A percentile compares a stretch with the other conserved stretches of the same genome.
These are phyloP conservation scores for Zopfochytrium polystomum DNA, from an alignment of 371 early-diverging fungal genomes.

Conservation along the genomic window DNA sequence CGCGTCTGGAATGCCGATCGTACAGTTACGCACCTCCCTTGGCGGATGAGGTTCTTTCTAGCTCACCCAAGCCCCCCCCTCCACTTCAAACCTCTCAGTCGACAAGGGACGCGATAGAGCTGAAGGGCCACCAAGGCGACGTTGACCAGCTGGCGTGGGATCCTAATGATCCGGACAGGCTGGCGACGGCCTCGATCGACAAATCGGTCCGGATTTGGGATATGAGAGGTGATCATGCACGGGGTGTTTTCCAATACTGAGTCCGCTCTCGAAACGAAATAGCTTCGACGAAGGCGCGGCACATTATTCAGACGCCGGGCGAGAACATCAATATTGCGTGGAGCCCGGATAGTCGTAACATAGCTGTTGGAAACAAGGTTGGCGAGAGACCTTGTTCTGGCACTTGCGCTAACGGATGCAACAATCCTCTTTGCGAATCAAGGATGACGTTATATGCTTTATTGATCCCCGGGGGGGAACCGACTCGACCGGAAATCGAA, in stretches of 20 bases:
- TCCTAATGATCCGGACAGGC: slow-evolving; percentile 67
- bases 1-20: slow-evolving; percentile 31
- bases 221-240: slow-evolving; percentile 57
- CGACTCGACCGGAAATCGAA: slow-evolving; percentile 27
- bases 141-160: slow-evolving; percentile 84
- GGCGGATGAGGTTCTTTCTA: not conserved
- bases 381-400: slow-evolving; percentile 9
- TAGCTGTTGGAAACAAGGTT: slow-evolving; percentile 82
- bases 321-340: slow-evolving; percentile 86
- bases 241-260: not conserved
- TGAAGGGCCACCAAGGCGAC: slow-evolving; percentile 80
- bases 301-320: slow-evolving; percentile 66
- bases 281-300: slow-evolving; percentile 42
- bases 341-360: slow-evolving; percentile 74
- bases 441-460: slow-evolving; percentile 72
- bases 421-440: not conserved
- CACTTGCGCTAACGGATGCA: not conserved
- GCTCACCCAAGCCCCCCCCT: not conserved
- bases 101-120: slow-evolving; percentile 43
- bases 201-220: slow-evolving; percentile 86
- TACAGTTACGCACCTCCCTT: slow-evolving; percentile 10
- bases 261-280: not conserved
- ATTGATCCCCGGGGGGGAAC: slow-evolving; percentile 68
- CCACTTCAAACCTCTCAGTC: not conserved
- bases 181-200: slow-evolving; percentile 84